Conservation (phyloP, 2,329 filamentous ascomycete genomes). For the Fusarium keratoplasticum region DNA sequence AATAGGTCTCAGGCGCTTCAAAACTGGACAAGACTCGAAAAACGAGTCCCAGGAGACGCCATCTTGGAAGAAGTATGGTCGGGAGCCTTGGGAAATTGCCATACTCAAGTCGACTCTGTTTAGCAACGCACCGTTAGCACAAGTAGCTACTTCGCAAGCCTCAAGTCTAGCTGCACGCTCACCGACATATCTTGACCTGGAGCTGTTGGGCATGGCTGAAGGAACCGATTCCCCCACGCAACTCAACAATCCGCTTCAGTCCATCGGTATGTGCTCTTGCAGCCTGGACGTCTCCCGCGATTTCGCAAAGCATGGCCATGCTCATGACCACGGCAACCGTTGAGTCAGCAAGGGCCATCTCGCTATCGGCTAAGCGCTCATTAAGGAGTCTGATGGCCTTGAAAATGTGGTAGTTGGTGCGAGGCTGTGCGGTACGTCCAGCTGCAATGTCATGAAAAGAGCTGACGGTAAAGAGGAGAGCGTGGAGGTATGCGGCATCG, state of each 20-base stretch:
- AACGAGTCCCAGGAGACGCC: neutral
- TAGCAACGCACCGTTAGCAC: neutral
- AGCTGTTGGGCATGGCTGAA: neutral
- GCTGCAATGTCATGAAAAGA: neutral
- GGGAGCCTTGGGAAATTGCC: neutral
- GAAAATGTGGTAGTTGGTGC: neutral
- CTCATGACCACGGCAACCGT: neutral
- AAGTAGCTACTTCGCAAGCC: neutral
- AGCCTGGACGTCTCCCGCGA: neutral
- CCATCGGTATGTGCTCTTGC: neutral
- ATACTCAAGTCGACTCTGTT: neutral
- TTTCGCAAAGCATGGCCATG: neutral
- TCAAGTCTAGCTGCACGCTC: neutral
- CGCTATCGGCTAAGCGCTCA: neutral
- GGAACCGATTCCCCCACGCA: neutral
- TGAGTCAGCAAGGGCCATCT: neutral
- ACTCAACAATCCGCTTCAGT: neutral
- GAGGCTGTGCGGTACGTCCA: neutral
- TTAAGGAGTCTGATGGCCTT: neutral
- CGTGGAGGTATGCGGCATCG: constrained; percentile 1
- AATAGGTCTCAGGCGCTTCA: neutral
- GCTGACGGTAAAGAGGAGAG: neutral
- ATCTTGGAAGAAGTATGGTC: neutral
- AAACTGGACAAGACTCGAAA: neutral
- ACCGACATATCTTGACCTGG: constrained; percentile 1